Base-by-base conservation (phyloP, 306 rosid species). In the Oxytropis ochrocephala region DNA sequence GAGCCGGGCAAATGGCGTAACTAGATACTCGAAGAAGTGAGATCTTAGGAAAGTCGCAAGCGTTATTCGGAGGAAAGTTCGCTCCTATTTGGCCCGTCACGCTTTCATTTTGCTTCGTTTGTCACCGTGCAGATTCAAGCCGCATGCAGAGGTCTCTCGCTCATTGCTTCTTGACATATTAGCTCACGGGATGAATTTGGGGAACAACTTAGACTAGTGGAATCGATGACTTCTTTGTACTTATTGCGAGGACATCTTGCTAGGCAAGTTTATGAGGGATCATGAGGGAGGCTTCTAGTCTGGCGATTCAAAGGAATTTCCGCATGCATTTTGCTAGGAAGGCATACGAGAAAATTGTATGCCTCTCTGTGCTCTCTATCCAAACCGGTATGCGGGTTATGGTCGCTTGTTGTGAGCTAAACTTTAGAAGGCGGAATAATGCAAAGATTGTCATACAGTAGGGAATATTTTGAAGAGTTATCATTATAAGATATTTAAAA, bases 1-100 rank as follows among this genome's bases (percentile, higher is more conserved):
- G 99, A 86, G 92, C 99, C 64, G 99, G 99, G 63, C 99, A 95
- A 81, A 91, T 95, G 99, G 99, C 99, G 3, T 97, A 95, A 57
- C 89, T 95, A 48, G 99, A 95, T 83, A 81, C 88, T 11, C 95
- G 80, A 44, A 91, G 99, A 78, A 95, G 77, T 72, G 99, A 95
- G 86, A 79, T 95, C 72, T 72, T 95, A 63, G 99, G 99, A 67
- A 88, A 82, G 73, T 91, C 99, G 99, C 99, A 68, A 85, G 90
- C 79, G 79, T 95, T 80, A 91, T 91, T 87, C 99, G 91, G 88
- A 80, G 97, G 80, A 95, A 89, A 85, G 85, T 91, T 24, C 91
- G 97, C 17, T 84, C 96, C 72, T 95, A 81, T 88, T 85, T 95
- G 91, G 91, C 93, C 17, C 80, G 79, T 54, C 83, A 82, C 78